Base-by-base conservation (phyloP, 2,329 filamentous ascomycete genomes). In the Xylaria sp. region DNA sequence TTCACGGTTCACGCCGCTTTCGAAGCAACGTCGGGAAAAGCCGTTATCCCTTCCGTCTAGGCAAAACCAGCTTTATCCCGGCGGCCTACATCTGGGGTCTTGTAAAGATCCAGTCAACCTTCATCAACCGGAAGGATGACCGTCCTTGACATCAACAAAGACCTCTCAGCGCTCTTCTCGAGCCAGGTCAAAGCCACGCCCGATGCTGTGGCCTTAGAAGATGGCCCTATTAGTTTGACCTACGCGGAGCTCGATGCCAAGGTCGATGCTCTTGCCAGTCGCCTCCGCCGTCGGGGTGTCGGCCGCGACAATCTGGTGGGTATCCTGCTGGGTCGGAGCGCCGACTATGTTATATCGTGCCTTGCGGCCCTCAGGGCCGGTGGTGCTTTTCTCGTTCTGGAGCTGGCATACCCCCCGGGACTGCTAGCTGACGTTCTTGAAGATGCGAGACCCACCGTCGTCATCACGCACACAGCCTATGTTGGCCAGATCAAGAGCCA, bases 351-450 rank as follows among this genome's bases (percentile, higher is more conserved):
- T 69, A 90, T 94, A 79, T 90, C 92, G 18, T 94, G 91, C 76
- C 84, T 95, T 62, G 92, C 92, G 31, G 89, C 91, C n/a, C 86
- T 94, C 48, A 89, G 91, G 68, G 92, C 92, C 1, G 92, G 92
- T 61, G 92, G 92, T 63, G 92, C 92, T 1, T 95, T 94, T 77
- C 84, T 95, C 5, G 92, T 94, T 1, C 87, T 95, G 2, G 92
- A 95, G 80, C 84, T 94, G 58, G 92, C 92, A 2, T 94, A 94
- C 72, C 92, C 92, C 15, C 88, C 91, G 0, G 90, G 89, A 65
- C 83, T 94, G 58, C 83, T 95, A 70, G 87, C 91, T 61, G 92
- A 94, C 80, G 92, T 94, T 61, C 86, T 94, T 61, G 90, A 92
- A 37, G 92, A 95, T 82, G 91, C 92, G 12, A 87, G 85, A 34